phyloP scores from a whole-genome alignment of 176 grass and related monocot genomes.

The Zizania latifolia region DNA sequence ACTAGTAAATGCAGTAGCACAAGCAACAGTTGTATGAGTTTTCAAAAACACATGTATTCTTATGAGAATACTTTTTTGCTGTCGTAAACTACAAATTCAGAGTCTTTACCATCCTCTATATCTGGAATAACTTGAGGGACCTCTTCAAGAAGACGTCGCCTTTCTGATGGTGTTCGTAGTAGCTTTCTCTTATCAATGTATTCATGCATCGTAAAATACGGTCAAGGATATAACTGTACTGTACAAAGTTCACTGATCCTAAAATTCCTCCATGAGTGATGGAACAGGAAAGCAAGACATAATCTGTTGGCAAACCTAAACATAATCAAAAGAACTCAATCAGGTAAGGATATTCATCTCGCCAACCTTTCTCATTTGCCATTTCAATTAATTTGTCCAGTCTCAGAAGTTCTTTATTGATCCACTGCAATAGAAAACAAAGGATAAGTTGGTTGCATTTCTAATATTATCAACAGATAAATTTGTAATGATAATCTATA shows the following conservation, averaged over 20 bases:
- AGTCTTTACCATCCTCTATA: slow-evolving; percentile 41
- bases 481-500: background rate
- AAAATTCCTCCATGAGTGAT: background rate
- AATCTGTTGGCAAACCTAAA: background rate
- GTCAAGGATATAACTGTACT: slow-evolving; percentile 66
- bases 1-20: background rate
- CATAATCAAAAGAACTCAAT: slow-evolving; percentile 26
- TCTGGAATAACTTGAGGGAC: slow-evolving; percentile 67
- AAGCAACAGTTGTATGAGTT: background rate
- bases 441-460: background rate
- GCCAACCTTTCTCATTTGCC: slow-evolving; percentile 82
- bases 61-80: slow-evolving; percentile 31
- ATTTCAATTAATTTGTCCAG: slow-evolving; percentile 59
- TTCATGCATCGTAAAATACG: slow-evolving; percentile 43
- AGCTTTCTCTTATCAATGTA: slow-evolving; percentile 58
- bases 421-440: slow-evolving; percentile 57
- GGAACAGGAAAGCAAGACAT: background rate
- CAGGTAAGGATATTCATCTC: slow-evolving; percentile 69
- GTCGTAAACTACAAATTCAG: slow-evolving; percentile 15
- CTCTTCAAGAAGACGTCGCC: slow-evolving; percentile 64
- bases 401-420: slow-evolving; percentile 58
- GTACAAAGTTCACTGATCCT: slow-evolving; percentile 11
- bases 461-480: background rate
- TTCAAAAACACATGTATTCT: slow-evolving; percentile 20
- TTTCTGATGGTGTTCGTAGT: slow-evolving; percentile 51